Evolutionary conservation across 768 basidiomycete genomes (phyloP), one percentile per base, ranked within the genome.

Genomic region (Suillus lakei): DNA sequence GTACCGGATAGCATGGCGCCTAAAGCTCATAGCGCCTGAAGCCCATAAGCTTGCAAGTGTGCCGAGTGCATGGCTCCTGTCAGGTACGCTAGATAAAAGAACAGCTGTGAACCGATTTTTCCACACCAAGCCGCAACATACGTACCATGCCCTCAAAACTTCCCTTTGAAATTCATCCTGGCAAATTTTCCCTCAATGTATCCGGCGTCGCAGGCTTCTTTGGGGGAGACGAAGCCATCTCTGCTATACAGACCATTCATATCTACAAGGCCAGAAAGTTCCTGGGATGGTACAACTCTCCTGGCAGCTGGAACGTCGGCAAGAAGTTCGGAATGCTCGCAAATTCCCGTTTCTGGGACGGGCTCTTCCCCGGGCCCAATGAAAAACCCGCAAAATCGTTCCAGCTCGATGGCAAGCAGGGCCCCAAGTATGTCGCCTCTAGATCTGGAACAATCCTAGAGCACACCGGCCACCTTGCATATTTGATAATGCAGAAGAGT

Each of bases 261-360:
- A 61, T 78, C 41, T 74, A 66, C 54, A 63, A 67, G 30, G 66
- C 68, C 8, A 71, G 72, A 59, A 74, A 69, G 8, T 78, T 72
- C 71, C 62, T 79, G 18, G 75, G 77, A 21, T 79, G 76, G 76
- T 79, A 79, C 58, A 78, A 79, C 44, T 68, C 75, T 8, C 77
- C 78, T 0, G 77, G 77, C 23, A 74, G 75, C 60, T 68, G 73
- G 41, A 60, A 63, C 21, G 67, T 79, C 15, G 77, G 78, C 18
- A 72, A 68, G 55, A 67, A 69, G 21, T 76, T 78, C 18, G 75
- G 73, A 9, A 61, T 65, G 21, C 69, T 78, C 26, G 74, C 76
- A 2, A 66, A 64, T 13, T 71, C 73, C 41, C 67, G 60, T 30
- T 41, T 78, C 63, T 77, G 74, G 76, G 51, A 65, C 41, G 68